Evolutionary conservation across 2,329 filamentous ascomycete species (phyloP).

Genomic region (Clonostachys solani): DNA sequence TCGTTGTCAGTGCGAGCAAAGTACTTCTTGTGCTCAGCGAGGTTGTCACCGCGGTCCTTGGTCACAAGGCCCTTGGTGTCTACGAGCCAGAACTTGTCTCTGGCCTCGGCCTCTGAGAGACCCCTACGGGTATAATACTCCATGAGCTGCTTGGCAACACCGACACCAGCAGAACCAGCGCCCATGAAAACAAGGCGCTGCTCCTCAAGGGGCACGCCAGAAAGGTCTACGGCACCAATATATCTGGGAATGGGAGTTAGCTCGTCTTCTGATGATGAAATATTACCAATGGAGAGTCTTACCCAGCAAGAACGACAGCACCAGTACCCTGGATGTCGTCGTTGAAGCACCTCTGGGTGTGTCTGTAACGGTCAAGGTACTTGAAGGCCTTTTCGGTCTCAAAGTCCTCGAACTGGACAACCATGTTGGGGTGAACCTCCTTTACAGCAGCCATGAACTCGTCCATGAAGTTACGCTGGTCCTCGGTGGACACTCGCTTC

Average conservation of each 20-base stretch:
- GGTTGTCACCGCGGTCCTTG: conserved; percentile 84
- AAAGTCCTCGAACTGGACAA: conserved; percentile 96
- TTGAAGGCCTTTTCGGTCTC: conserved; percentile 91
- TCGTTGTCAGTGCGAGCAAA: conserved; percentile 62
- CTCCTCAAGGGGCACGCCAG: conserved; percentile 79
- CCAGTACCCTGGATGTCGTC: conserved; percentile 98
- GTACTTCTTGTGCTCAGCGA: conserved; percentile 84
- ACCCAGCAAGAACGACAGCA: conserved; percentile 86
- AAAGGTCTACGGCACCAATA: conserved; percentile 74
- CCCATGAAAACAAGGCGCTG: conserved; percentile 96
- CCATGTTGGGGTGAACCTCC: conserved; percentile 63
- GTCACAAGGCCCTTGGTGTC: conserved; percentile 97
- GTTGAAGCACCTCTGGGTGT: conserved; percentile 93
- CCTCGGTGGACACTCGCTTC: conserved; percentile 71
- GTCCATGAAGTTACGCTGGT: conserved; percentile 90
- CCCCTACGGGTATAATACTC: conserved; percentile 95
- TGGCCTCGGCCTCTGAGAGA: conserved; percentile 80
- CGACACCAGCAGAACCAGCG: conserved; percentile 90
- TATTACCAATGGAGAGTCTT: conserved; percentile 18
- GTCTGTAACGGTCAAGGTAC: conserved; percentile 83
- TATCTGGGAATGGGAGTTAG: conserved; percentile 58
- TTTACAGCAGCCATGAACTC: conserved; percentile 92
- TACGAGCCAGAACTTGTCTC: conserved; percentile 93
- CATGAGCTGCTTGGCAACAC: conserved; percentile 96
- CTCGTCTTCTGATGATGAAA: conserved; percentile 13